Evolutionary conservation across 768 basidiomycete genomes (phyloP), one percentile per base, ranked within the genome.

Genomic region (Phylloporus sp.): DNA sequence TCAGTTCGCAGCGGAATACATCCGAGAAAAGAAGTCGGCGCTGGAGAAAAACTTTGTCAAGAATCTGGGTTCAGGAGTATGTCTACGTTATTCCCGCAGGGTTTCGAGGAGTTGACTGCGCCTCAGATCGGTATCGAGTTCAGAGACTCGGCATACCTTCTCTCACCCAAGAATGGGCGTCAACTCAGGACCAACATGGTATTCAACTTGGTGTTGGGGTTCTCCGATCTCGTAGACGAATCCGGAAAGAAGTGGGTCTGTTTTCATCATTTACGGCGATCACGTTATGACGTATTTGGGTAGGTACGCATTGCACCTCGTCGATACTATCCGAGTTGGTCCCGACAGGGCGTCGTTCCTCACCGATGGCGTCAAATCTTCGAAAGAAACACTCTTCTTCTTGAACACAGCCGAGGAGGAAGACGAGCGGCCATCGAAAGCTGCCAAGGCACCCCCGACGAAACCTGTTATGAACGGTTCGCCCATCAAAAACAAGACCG

Each of bases 81-180:
- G 84, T 70, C 20, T 1, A 33, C 15, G 3, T 15, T 39, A 24
- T 21, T 38, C n/a, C 38, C 13, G 14, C 24, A 36, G 10, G 9
- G 6, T 28, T 5, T 10, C 9, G 20, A 5, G 5, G 32, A 32
- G 18, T 31, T 52, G 31, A 58, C 27, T 17, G 11, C 28, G 29
- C 37, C 18, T n/a, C 56, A 97, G 94, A 97, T 84, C 65, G 95
- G 95, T 6, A 81, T 97, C 62, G 95, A 99, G 65, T 97, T 94
- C 70, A 82, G 93, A 33, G 95, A 99, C 61, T 80, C 85, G 9
- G 73, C 82, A 0, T 96, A 93, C 63, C 69, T 93, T 11, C 71
- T 98, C 29, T 86, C 85, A 5, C 53, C 82, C 8, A 98, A 95
- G 71, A 95, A 90, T 58, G 69, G 69, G 7, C 81, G 85, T 9